phyloP scores from a whole-genome alignment of 2,329 filamentous ascomycete species.

The Fonsecaea pugnacius region DNA sequence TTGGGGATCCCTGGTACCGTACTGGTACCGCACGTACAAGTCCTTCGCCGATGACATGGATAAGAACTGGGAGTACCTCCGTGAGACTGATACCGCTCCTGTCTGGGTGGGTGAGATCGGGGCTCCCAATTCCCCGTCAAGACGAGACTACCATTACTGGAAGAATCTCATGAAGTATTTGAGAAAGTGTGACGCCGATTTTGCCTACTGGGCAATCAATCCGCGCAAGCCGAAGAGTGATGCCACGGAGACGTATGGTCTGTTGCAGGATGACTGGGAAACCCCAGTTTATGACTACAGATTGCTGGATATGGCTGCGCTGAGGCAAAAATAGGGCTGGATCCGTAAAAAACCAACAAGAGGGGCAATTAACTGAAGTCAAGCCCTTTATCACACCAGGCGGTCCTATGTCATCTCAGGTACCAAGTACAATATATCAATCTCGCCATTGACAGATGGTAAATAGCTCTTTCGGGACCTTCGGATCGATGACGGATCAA shows the following conservation, averaged over 20 bases:
- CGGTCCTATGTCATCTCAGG: not conserved
- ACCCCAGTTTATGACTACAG: conserved; percentile 67
- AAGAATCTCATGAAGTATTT: conserved; percentile 65
- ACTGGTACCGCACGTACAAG: conserved; percentile 63
- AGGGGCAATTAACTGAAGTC: not conserved
- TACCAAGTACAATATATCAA: not conserved
- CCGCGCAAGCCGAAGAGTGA: conserved; percentile 65
- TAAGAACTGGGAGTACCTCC: conserved; percentile 68
- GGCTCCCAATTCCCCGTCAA: conserved; percentile 57
- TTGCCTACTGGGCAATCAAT: conserved; percentile 73
- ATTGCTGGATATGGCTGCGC: conserved; percentile 60
- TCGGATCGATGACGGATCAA: not conserved
- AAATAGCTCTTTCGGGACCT: not conserved
- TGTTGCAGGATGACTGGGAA: conserved; percentile 67
- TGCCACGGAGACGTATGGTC: conserved; percentile 63
- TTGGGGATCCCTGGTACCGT: conserved; percentile 67
- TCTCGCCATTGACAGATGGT: not conserved
- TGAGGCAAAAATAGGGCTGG: conserved; percentile 4
- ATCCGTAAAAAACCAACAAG: not conserved
- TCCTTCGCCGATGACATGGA: conserved; percentile 68
- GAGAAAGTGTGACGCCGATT: conserved; percentile 63
- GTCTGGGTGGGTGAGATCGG: conserved; percentile 74
- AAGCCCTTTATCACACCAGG: not conserved
- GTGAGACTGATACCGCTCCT: conserved; percentile 61
- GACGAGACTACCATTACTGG: conserved; percentile 69